Evolutionary conservation across 2,329 filamentous ascomycete genomes (phyloP).

Genomic region (Conoideocrella luteorostrata): DNA sequence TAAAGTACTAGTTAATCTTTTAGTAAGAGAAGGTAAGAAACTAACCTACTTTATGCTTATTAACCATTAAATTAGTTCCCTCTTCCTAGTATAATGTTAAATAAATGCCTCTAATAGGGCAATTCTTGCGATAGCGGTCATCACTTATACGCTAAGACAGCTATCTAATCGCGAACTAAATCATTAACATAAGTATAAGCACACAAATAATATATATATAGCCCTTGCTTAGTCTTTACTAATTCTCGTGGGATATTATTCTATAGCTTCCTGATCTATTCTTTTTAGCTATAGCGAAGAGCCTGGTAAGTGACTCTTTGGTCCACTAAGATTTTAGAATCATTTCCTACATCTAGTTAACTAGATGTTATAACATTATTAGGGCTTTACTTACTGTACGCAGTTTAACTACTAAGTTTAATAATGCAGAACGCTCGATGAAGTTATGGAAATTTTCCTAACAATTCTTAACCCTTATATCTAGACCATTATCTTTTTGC

Average conservation of each 20-base stretch:
- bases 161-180: no score
- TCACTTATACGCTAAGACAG: no score
- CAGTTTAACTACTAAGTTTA: background rate
- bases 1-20: no score
- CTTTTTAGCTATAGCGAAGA: background rate
- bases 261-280: background rate
- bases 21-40: no score
- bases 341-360: background rate
- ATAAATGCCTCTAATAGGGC: no score
- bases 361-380: no score
- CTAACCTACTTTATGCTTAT: no score
- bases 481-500: background rate
- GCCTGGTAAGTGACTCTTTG: background rate
- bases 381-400: background rate
- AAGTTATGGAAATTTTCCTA: background rate
- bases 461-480: background rate
- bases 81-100: no score
- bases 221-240: background rate
- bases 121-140: no score
- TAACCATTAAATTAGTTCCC: no score
- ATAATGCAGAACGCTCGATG: background rate
- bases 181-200: no score
- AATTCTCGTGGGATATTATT: background rate
- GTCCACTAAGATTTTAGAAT: background rate
- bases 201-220: no score